Evolutionary conservation across 768 basidiomycete species (phyloP).

Genomic region (Panus rudis): DNA sequence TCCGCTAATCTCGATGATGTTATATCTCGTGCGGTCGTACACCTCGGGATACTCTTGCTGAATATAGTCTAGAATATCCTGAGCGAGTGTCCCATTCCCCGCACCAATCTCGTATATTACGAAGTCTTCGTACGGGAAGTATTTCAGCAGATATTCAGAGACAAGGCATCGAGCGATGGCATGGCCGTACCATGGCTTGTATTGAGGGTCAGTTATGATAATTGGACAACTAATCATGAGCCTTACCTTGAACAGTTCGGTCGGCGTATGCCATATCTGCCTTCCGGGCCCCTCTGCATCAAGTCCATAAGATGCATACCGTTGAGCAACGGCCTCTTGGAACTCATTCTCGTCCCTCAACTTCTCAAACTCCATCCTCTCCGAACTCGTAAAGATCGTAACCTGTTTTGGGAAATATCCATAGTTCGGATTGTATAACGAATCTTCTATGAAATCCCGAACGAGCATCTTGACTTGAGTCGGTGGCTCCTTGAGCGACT

Average conservation of each 20-base stretch:
- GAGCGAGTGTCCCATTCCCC: conserved; percentile 92
- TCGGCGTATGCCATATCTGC: conserved; percentile 98
- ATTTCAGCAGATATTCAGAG: conserved; percentile 87
- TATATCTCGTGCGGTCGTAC: conserved; percentile 87
- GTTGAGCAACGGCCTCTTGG: conserved; percentile 68
- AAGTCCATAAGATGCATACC: conserved; percentile 67
- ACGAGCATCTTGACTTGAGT: conserved; percentile 86
- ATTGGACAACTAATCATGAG: conserved; percentile 1
- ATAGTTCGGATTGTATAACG: conserved; percentile 93
- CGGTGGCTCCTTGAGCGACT: conserved; percentile 52
- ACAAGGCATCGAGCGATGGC: conserved; percentile 86
- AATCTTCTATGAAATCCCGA: conserved; percentile 95
- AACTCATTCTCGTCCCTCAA: conserved; percentile 71
- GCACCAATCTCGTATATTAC: conserved; percentile 97
- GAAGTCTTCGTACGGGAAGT: conserved; percentile 95
- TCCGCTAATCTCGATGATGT: conserved; percentile 90
- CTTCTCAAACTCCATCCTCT: conserved; percentile 59
- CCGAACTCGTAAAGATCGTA: conserved; percentile 72
- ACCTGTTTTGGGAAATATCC: conserved; percentile 96
- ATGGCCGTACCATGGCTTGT: conserved; percentile 89
- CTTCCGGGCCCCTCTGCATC: conserved; percentile 66
- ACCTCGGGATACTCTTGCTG: conserved; percentile 79
- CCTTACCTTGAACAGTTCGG: conserved; percentile 91
- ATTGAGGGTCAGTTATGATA: conserved; percentile 7
- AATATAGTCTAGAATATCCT: conserved; percentile 80